Conservation (phyloP, 2,329 filamentous ascomycete genomes). For the Apiospora kogelbergensis region DNA sequence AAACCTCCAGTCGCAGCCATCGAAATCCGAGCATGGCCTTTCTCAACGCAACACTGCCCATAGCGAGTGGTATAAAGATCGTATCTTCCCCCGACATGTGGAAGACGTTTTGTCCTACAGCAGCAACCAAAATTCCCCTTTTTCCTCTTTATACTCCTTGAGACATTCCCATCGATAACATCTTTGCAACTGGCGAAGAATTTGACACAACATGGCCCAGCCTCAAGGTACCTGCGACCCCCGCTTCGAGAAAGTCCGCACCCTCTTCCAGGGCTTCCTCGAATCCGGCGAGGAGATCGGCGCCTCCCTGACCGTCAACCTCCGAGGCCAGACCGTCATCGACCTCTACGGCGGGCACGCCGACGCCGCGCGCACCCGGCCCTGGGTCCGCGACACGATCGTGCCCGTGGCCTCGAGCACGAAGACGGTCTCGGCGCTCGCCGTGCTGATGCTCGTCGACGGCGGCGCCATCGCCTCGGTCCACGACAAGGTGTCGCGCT, state of each 20-base stretch:
- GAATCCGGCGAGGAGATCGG: slow-evolving; percentile 39
- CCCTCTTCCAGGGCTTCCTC: slow-evolving; percentile 34
- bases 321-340: slow-evolving; percentile 37
- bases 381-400: slow-evolving; percentile 39
- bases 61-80: background rate
- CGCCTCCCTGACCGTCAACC: slow-evolving; percentile 39
- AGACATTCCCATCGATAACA: no score
- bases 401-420: slow-evolving; percentile 37
- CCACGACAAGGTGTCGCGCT: slow-evolving; percentile 35
- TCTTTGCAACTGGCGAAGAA: background rate
- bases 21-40: background rate
- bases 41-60: no score
- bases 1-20: background rate
- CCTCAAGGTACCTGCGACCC: slow-evolving; percentile 37
- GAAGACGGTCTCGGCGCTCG: slow-evolving; percentile 37
- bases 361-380: slow-evolving; percentile 27
- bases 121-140: background rate
- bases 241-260: slow-evolving; percentile 35
- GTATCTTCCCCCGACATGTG: no score
- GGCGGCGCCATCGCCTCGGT: slow-evolving; percentile 35
- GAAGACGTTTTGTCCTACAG: no score
- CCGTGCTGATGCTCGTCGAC: slow-evolving; percentile 37
- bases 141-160: no score
- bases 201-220: slow-evolving; percentile 13
- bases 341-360: slow-evolving; percentile 41